phyloP scores from a whole-genome alignment of 768 basidiomycete species.

The Baorangia bicolor region DNA sequence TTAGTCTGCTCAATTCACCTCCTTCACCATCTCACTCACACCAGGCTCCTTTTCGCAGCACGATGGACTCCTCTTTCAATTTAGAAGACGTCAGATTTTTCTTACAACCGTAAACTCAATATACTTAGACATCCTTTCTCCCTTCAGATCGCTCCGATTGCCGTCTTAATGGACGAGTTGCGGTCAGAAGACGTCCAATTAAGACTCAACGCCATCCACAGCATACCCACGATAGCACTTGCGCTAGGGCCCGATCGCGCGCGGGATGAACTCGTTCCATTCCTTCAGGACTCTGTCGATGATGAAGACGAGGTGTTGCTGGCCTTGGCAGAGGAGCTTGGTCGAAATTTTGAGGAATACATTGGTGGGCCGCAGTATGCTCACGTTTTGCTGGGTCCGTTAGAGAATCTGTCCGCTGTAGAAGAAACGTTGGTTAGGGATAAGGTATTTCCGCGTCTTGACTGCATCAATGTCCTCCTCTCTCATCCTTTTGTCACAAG shows the following conservation, averaged over 20 bases:
- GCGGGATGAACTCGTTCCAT: conserved; percentile 92
- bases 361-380: conserved; percentile 87
- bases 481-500: conserved; percentile 41
- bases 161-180: conserved; percentile 96
- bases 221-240: conserved; percentile 96
- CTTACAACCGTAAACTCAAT: conserved; percentile 2
- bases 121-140: conserved; percentile 15
- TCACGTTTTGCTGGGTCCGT: conserved; percentile 83
- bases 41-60: conserved; percentile 14
- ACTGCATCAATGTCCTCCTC: background rate
- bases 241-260: conserved; percentile 95
- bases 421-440: conserved; percentile 98
- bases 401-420: conserved; percentile 94
- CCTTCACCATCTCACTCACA: background rate
- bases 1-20: background rate
- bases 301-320: conserved; percentile 98
- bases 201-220: conserved; percentile 94
- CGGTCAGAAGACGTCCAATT: conserved; percentile 97
- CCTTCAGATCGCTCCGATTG: conserved; percentile 86
- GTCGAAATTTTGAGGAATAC: conserved; percentile 90
- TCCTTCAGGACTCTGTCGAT: conserved; percentile 98
- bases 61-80: conserved; percentile 67
- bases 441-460: conserved; percentile 59
- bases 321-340: conserved; percentile 93
- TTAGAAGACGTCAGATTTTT: conserved; percentile 61